Evolutionary conservation across 1,284 basidiomycete species (phyloP), one percentile per base, ranked within the genome.

Genomic region (Leccinum griseonigrum): DNA sequence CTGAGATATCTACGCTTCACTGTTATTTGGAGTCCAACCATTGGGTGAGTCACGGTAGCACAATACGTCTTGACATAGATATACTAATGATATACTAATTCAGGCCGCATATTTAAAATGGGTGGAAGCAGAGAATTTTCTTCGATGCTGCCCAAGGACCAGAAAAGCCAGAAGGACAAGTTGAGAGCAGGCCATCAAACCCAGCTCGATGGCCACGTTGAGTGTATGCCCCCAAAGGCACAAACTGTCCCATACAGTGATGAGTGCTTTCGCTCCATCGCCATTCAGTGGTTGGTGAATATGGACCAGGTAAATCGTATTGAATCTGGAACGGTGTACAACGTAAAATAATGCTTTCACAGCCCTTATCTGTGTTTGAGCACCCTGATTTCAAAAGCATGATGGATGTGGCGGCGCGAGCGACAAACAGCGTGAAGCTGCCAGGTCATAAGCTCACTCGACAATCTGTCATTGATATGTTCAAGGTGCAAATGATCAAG

Each of bases 241-340:
- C 14, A 4, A 8, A 10, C 50, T 1, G n/a, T 59, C 2, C 60
- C 63, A 8, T 73, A 72, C 53, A 62, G 63, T 3, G 60, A 70
- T 54, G 52, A 63, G 4, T 4, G 50, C 0, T 73, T 73, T 40
- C 38, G 38, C 3, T 40, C 52, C 3, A 69, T 66, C 0, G 67
- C 66, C 0, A 57, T 73, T 46, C 57, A 71, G 32, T 74, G 73
- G 73, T 59, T 74, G 1, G 56, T 71, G 9, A 57, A 63, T 1
- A 72, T 67, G 1, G 67, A 72, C 52, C 73, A 75, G 71, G 73
- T 9, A 54, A 32, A 32, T 32, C 11, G 0, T 32, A 32, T 32
- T 32, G 1, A 4, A 32, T 32, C 32, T 11, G 4, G 11, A 32
- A 32, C 4, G 1, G 1, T 4, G 11, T 32, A 11, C 32, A 32